Percentiles rank a stretch among this genome's conserved stretches.
Evolutionary conservation across 306 rosid species (phyloP).

Genomic region (Acmispon strigosus): DNA sequence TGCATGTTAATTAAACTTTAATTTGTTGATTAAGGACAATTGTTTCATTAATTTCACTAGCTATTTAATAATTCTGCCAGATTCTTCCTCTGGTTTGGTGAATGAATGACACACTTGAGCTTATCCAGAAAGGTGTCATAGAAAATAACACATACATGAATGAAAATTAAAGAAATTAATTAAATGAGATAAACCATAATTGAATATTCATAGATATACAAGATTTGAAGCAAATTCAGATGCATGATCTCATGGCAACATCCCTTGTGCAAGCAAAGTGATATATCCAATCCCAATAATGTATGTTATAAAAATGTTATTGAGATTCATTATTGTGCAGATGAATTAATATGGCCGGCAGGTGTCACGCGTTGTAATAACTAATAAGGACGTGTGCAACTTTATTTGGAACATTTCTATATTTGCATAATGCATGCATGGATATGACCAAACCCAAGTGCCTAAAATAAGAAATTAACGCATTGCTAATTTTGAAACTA

Average conservation of each 20-base stretch:
- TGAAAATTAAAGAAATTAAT: background rate
- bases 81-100: slow-evolving; percentile 28
- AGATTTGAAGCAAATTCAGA: slow-evolving; percentile 13
- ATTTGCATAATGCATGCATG: too few species aligned
- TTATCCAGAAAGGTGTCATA: slow-evolving; percentile 16
- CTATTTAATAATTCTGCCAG: background rate
- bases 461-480: background rate
- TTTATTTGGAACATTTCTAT: background rate
- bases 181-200: background rate
- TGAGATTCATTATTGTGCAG: background rate
- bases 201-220: background rate
- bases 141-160: background rate
- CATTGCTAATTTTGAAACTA: slow-evolving; percentile 16
- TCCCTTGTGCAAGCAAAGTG: background rate
- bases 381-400: background rate
- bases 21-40: background rate
- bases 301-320: background rate
- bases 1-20: background rate
- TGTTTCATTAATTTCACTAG: background rate
- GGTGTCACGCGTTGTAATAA: background rate
- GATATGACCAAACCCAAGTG: slow-evolving; percentile 4
- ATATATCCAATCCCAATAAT: background rate
- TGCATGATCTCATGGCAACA: background rate
- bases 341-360: background rate
- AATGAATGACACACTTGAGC: slow-evolving; percentile 21